Percentiles rank a stretch among this genome's conserved stretches.
phyloP scores from a whole-genome alignment of 768 basidiomycete species.

The Leccinum incarnatum region DNA sequence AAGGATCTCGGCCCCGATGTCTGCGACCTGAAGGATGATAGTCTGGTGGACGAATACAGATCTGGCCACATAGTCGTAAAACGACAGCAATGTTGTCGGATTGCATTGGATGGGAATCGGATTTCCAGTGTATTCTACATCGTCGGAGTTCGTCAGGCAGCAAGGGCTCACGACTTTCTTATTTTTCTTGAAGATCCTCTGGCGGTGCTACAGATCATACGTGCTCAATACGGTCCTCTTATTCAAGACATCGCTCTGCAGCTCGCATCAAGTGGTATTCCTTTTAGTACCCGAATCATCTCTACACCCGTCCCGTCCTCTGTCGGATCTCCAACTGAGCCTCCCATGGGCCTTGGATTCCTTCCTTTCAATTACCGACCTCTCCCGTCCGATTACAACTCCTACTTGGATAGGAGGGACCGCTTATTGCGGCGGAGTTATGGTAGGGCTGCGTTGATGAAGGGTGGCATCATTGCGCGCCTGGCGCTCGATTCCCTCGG shows the following conservation, averaged over 20 bases:
- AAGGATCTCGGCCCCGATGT: no score
- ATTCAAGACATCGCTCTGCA: not conserved
- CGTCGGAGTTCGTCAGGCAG: no score
- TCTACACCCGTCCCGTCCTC: not conserved
- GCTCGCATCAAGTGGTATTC: not conserved
- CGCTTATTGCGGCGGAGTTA: not conserved
- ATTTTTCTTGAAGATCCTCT: no score
- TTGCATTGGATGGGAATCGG: no score
- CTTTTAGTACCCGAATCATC: not conserved
- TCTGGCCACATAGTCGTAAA: no score
- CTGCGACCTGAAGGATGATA: no score
- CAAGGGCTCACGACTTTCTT: no score
- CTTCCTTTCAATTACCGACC: not conserved
- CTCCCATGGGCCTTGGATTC: not conserved
- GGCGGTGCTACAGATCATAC: no score
- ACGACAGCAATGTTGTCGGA: no score
- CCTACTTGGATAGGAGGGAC: slow-evolving; percentile 3
- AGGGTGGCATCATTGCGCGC: slow-evolving; percentile 2
- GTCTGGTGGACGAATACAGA: no score
- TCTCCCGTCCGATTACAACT: not conserved
- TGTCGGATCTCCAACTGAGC: not conserved
- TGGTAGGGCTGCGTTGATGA: slow-evolving; percentile 1
- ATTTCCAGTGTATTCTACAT: no score
- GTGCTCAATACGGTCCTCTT: no score
- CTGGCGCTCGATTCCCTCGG: not conserved